These are phyloP conservation scores for Wallacemonas sp. DNA, from an alignment of 208 protist genomes.

Conservation along the genomic window DNA sequence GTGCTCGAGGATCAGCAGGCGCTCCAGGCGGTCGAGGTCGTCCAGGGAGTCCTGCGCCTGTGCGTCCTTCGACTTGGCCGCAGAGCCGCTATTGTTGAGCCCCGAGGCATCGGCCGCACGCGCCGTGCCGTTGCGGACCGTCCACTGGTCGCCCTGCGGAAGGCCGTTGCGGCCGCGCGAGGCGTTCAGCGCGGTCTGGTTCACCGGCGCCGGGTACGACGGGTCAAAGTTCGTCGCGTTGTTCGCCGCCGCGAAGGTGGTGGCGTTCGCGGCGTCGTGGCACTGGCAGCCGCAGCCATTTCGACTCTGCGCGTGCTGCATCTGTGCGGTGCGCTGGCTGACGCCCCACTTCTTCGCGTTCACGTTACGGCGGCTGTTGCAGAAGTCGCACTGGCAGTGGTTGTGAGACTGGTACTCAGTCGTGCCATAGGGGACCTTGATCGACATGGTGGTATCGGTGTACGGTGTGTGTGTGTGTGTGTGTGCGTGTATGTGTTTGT, in stretches of 20 bases:
- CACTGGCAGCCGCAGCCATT: slow-evolving; percentile 64
- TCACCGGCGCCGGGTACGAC: slow-evolving; percentile 71
- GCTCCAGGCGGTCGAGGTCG: slow-evolving; percentile 86
- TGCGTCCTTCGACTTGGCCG: slow-evolving; percentile 39
- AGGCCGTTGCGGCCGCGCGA: slow-evolving; percentile 62
- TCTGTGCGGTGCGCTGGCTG: slow-evolving; percentile 33
- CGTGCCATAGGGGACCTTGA: slow-evolving; percentile 55
- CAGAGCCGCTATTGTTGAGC: slow-evolving; percentile 11
- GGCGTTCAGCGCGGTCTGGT: slow-evolving; percentile 84
- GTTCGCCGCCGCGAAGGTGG: slow-evolving; percentile 20
- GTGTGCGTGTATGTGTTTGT: background rate
- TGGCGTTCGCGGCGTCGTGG: slow-evolving; percentile 34
- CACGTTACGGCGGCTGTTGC: slow-evolving; percentile 69
- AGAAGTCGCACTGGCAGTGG: slow-evolving; percentile 90
- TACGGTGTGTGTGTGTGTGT: background rate
- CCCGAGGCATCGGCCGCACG: background rate
- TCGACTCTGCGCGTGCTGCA: slow-evolving; percentile 32
- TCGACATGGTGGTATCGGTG: slow-evolving; percentile 42
- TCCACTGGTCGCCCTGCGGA: slow-evolving; percentile 53
- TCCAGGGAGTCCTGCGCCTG: slow-evolving; percentile 52
- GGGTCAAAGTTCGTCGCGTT: slow-evolving; percentile 56
- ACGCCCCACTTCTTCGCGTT: slow-evolving; percentile 80
- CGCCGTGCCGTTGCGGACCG: slow-evolving; percentile 27
- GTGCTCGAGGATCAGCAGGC: slow-evolving; percentile 88
- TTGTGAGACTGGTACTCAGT: slow-evolving; percentile 80